phyloP scores from a whole-genome alignment of 2,329 filamentous ascomycete species.

The Cladosporium sp. region DNA sequence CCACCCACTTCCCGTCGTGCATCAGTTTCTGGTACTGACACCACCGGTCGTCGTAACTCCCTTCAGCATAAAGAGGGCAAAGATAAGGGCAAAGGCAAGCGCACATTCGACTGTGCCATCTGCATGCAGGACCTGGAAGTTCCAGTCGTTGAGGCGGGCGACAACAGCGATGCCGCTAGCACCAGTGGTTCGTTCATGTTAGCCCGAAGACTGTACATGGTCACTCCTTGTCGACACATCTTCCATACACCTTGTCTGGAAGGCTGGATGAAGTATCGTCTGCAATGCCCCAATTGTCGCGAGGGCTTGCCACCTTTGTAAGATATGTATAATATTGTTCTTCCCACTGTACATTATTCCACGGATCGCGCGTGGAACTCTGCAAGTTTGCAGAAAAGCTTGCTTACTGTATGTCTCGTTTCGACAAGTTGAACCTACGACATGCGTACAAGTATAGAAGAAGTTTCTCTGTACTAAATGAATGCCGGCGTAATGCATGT shows the following conservation, averaged over 20 bases:
- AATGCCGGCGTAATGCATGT: too few species aligned
- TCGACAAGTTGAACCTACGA: too few species aligned
- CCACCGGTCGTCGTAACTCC: conserved; percentile 1
- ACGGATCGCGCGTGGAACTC: too few species aligned
- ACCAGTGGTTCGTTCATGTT: conserved; percentile 58
- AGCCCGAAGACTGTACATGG: conserved; percentile 86
- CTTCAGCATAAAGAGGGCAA: conserved; percentile 33
- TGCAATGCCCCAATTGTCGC: conserved; percentile 94
- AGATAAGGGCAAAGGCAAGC: conserved; percentile 56
- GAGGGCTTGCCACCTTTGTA: conserved; percentile 83
- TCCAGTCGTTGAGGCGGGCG: conserved; percentile 65
- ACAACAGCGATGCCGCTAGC: conserved; percentile 47
- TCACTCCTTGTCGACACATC: conserved; percentile 93
- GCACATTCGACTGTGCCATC: conserved; percentile 85
- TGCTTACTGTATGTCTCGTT: too few species aligned
- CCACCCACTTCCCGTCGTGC: conserved; percentile 30
- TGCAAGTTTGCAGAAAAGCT: too few species aligned
- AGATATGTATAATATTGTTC: background rate
- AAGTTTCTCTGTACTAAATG: too few species aligned
- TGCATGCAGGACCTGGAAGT: conserved; percentile 92
- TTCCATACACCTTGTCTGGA: conserved; percentile 92
- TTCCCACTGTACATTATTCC: background rate
- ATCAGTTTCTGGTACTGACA: conserved; percentile 27
- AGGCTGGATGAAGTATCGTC: conserved; percentile 89
- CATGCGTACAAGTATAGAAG: too few species aligned